Conservation (phyloP, 1,284 basidiomycete species). For the Cryptococcus maquisensis region DNA sequence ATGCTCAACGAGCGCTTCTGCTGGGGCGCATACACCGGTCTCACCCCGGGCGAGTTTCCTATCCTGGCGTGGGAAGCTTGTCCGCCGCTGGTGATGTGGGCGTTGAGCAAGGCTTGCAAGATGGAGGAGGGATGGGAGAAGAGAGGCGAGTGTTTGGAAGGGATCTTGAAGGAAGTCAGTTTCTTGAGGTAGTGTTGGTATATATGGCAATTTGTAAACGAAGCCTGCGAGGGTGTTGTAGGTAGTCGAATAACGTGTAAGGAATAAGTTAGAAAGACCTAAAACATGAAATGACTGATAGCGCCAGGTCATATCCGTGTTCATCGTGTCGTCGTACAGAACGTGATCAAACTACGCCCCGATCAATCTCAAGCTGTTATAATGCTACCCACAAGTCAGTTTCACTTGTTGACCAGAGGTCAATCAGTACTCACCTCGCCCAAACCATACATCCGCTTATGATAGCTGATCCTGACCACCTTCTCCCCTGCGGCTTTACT, state of each 20-base stretch:
- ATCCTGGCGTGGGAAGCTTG: slow-evolving; percentile 1
- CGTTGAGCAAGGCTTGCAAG: not conserved
- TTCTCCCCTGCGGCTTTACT: slow-evolving; percentile 49
- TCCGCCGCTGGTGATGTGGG: not conserved
- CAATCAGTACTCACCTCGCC: slow-evolving; percentile 66
- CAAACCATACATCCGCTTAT: slow-evolving; percentile 84
- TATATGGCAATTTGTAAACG: not conserved
- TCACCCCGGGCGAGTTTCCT: not conserved
- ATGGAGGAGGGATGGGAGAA: not conserved
- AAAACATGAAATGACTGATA: not conserved
- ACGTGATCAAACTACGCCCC: too few species aligned
- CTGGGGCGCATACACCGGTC: not conserved
- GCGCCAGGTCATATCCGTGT: not conserved
- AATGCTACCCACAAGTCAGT: slow-evolving; percentile 15
- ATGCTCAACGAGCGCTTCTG: not conserved
- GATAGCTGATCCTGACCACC: slow-evolving; percentile 77
- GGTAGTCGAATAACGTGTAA: not conserved
- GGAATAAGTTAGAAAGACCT: not conserved
- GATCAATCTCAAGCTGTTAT: slow-evolving; percentile 18
- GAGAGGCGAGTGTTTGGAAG: not conserved
- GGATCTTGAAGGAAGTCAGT: not conserved
- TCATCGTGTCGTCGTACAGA: not conserved
- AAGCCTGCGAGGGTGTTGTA: not conserved
- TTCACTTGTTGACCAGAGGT: not conserved
- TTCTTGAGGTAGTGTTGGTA: not conserved